Conservation (phyloP, 1,284 basidiomycete genomes). For the Puccinia hordei region DNA sequence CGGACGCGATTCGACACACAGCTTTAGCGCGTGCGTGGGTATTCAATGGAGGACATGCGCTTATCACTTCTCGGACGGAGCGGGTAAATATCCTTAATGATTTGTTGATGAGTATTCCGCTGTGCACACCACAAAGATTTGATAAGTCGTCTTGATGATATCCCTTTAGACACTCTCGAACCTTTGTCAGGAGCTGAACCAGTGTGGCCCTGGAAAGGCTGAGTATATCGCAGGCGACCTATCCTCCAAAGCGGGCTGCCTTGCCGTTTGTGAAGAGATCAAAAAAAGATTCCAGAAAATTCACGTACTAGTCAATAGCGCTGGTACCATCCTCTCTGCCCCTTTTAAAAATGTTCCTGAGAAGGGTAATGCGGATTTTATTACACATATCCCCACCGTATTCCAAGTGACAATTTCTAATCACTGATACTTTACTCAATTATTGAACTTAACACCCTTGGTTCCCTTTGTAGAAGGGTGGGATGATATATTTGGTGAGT, state of each 20-base stretch:
- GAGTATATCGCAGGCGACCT: conserved; percentile 48
- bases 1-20: background rate
- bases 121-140: background rate
- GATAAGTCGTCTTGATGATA: background rate
- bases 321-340: conserved; percentile 48
- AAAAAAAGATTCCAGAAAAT: conserved; percentile 49
- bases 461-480: conserved; percentile 31
- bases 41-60: conserved; percentile 48
- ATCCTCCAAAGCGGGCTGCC: conserved; percentile 48
- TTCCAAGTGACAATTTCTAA: background rate
- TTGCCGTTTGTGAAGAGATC: conserved; percentile 36
- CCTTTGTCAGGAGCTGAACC: conserved; percentile 38
- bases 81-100: conserved; percentile 3
- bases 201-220: conserved; percentile 34
- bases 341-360: conserved; percentile 49
- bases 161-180: conserved; percentile 25
- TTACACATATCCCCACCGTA: background rate
- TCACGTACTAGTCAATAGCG: conserved; percentile 50
- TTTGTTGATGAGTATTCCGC: background rate
- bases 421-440: background rate
- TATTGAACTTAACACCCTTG: background rate
- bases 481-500: conserved; percentile 45
- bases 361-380: conserved; percentile 21
- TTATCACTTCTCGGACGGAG: conserved; percentile 49
- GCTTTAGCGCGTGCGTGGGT: conserved; percentile 46